phyloP scores from a whole-genome alignment of 2,329 filamentous ascomycete species.

The Stemphylium lycopersici region DNA sequence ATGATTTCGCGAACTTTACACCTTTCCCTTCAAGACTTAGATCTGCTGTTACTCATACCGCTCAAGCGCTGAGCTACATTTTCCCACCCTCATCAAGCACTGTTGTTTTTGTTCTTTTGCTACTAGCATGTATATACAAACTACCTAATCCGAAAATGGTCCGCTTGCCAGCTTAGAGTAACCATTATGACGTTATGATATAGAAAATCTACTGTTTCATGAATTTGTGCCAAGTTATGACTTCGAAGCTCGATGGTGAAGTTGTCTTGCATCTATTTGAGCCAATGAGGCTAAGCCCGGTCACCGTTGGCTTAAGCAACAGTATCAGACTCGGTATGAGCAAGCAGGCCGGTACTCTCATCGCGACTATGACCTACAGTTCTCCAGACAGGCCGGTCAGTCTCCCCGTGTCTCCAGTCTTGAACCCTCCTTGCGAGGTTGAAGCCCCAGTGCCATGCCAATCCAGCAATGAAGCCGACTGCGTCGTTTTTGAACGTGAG shows the following conservation, averaged over 20 bases:
- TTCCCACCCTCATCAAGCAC: background rate
- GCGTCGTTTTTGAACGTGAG: conserved; percentile 90
- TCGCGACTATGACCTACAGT: conserved; percentile 20
- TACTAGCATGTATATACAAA: conserved; percentile 6
- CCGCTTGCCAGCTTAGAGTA: background rate
- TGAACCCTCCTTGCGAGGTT: conserved; percentile 30
- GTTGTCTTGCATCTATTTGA: too few species aligned
- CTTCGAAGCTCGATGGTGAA: too few species aligned
- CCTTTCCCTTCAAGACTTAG: conserved; percentile 1
- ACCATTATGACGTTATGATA: background rate
- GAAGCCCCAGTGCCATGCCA: conserved; percentile 78
- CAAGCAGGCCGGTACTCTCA: conserved; percentile 33
- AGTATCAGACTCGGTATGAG: conserved; percentile 38
- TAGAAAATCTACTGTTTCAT: too few species aligned
- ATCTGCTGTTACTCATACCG: conserved; percentile 5
- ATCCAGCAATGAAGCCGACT: conserved; percentile 81
- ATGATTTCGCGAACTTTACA: background rate
- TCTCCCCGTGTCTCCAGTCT: conserved; percentile 28
- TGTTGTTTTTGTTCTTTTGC: background rate
- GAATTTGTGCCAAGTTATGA: too few species aligned
- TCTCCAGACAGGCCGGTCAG: conserved; percentile 34
- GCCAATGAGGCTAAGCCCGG: background rate
- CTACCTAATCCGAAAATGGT: conserved; percentile 2
- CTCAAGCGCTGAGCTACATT: conserved; percentile 13
- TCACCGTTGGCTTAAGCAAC: background rate